phyloP scores from a whole-genome alignment of 2,329 filamentous ascomycete genomes.

The Diaporthe ampelina region DNA sequence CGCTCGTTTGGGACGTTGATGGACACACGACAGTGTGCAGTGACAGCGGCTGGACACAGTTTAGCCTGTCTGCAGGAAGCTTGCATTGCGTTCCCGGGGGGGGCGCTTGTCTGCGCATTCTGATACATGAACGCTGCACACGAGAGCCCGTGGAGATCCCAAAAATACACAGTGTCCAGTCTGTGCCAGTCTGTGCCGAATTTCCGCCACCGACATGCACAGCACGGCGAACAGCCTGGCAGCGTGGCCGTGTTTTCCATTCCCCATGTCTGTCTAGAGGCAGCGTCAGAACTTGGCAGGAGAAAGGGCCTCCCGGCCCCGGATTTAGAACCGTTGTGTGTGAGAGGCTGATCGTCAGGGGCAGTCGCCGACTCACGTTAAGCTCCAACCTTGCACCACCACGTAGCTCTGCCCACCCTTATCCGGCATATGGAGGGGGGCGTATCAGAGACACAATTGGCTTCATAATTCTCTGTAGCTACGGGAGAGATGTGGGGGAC shows the following conservation, averaged over 20 bases:
- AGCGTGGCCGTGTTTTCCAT: slow-evolving; percentile 17
- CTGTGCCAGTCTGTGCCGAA: slow-evolving; percentile 20
- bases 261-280: not conserved
- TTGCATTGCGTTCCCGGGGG: slow-evolving; percentile 13
- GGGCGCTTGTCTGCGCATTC: slow-evolving; percentile 1
- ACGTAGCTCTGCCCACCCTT: not conserved
- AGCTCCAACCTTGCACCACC: slow-evolving; percentile 29
- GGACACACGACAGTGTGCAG: slow-evolving; percentile 6
- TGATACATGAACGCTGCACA: slow-evolving; percentile 4
- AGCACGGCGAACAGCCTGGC: too few relatives aligned
- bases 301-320: slow-evolving; percentile 3
- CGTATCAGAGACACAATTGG: slow-evolving; percentile 26
- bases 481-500: not conserved
- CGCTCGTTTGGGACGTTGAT: slow-evolving; percentile 15
- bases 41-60: not conserved
- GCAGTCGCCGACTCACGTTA: slow-evolving; percentile 16
- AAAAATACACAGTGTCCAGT: slow-evolving; percentile 21
- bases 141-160: slow-evolving; percentile 11
- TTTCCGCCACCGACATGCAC: not conserved
- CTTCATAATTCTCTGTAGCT: not conserved
- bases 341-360: slow-evolving; percentile 30
- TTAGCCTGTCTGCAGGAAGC: slow-evolving; percentile 3
- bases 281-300: slow-evolving; percentile 17
- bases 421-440: slow-evolving; percentile 14
- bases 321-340: slow-evolving; percentile 19